Percentiles rank a stretch among this genome's conserved stretches.
phyloP scores from a whole-genome alignment of 495 filamentous ascomycete species.

The Tirmania nivea region DNA sequence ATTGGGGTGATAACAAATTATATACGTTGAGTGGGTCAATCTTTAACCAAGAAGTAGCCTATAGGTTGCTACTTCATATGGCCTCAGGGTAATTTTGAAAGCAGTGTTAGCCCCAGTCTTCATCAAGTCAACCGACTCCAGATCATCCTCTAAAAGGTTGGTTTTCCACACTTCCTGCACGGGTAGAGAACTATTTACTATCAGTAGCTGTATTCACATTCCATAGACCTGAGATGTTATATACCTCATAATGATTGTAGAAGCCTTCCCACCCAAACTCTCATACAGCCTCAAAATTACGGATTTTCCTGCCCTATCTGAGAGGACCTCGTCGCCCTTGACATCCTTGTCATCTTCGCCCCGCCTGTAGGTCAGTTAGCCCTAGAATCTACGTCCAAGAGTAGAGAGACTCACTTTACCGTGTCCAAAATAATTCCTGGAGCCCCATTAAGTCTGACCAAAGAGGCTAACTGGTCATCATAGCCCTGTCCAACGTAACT shows the following conservation, averaged over 20 bases:
- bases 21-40: no score
- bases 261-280: conserved; percentile 49
- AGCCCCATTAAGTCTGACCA: conserved; percentile 18
- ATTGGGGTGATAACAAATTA: no score
- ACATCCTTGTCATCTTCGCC: conserved; percentile 92
- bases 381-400: conserved; percentile 25
- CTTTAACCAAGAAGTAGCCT: conserved; percentile 17
- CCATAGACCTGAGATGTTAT: background rate
- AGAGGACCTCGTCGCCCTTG: conserved; percentile 34
- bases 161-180: conserved; percentile 61
- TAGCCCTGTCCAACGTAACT: conserved; percentile 6
- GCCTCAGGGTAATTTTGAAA: conserved; percentile 44
- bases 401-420: conserved; percentile 21
- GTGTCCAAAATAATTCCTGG: conserved; percentile 25
- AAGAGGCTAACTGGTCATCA: conserved; percentile 4
- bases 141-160: conserved; percentile 52
- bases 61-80: conserved; percentile 82
- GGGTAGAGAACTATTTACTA: conserved; percentile 23
- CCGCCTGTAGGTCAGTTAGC: conserved; percentile 20
- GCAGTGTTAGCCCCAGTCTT: conserved; percentile 25
- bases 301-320: conserved; percentile 46
- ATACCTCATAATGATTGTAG: background rate
- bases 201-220: no score
- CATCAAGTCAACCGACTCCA: conserved; percentile 33
- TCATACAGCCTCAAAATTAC: conserved; percentile 75